These are phyloP conservation scores for Kandelia obovata DNA, from an alignment of 345 rosid species.

Conservation along the genomic window DNA sequence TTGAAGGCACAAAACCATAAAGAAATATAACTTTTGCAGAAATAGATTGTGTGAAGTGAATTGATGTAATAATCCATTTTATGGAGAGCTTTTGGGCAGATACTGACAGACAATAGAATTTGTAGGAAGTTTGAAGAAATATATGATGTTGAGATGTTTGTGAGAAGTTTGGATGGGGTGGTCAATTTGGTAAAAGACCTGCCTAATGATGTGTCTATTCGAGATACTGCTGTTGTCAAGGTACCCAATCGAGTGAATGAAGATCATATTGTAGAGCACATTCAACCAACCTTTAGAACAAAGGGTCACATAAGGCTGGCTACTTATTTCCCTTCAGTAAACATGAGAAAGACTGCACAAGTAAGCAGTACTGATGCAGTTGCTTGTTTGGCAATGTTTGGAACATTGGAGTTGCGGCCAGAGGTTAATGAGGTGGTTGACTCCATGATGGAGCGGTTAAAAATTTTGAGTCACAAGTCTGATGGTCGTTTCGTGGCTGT, in stretches of 20 bases:
- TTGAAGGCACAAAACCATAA: not conserved
- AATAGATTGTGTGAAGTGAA: not conserved
- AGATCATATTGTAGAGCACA: constrained; percentile 61
- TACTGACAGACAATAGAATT: constrained; percentile 14
- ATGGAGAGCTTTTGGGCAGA: not conserved
- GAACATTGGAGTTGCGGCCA: constrained; percentile 69
- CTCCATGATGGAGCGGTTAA: constrained; percentile 73
- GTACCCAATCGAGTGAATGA: constrained; percentile 83
- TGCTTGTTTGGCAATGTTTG: constrained; percentile 87
- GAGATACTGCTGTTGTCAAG: constrained; percentile 65
- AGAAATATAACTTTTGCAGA: not conserved
- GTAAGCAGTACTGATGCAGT: constrained; percentile 55
- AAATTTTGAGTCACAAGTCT: constrained; percentile 68
- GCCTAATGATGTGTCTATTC: constrained; percentile 60
- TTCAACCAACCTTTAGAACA: constrained; percentile 59
- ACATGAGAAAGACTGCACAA: constrained; percentile 70
- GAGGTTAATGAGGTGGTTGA: constrained; percentile 79
- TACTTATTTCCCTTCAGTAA: constrained; percentile 80
- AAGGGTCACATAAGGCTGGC: constrained; percentile 89
- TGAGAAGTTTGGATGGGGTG: constrained; percentile 65
- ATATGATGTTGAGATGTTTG: constrained; percentile 71
- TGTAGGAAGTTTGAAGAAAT: constrained; percentile 87
- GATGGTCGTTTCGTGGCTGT: constrained; percentile 76
- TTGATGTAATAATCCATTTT: not conserved
- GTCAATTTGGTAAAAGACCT: constrained; percentile 62